Conservation (phyloP, 1,139 yeast genomes). For the Saccharomyces hybrid region DNA sequence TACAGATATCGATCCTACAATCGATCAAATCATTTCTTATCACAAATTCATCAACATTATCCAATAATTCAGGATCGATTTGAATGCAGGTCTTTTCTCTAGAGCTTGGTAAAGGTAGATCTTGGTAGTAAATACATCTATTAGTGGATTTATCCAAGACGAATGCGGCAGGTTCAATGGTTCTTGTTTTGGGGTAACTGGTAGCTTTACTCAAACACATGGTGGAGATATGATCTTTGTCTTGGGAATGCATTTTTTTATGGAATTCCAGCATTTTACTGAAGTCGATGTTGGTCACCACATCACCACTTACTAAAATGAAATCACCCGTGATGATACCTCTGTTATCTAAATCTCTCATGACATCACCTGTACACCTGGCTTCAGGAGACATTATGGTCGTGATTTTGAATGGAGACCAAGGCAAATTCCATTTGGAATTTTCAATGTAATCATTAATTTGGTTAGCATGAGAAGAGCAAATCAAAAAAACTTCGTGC, state of each 20-base stretch:
- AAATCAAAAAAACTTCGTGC: slow-evolving; percentile 80
- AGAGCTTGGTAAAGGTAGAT: slow-evolving; percentile 57
- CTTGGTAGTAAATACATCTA: slow-evolving; percentile 79
- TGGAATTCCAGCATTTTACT: slow-evolving; percentile 67
- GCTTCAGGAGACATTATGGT: slow-evolving; percentile 84
- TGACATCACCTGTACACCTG: slow-evolving; percentile 93
- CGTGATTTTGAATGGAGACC: slow-evolving; percentile 72
- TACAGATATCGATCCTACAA: slow-evolving; percentile 91
- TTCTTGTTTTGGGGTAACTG: slow-evolving; percentile 77
- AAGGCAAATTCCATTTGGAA: slow-evolving; percentile 72
- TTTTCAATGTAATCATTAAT: slow-evolving; percentile 71
- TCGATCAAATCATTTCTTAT: slow-evolving; percentile 90
- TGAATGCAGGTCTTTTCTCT: slow-evolving; percentile 44
- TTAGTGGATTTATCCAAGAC: slow-evolving; percentile 65
- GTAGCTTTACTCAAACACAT: slow-evolving; percentile 86
- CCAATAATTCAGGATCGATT: slow-evolving; percentile 79
- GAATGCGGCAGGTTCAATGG: slow-evolving; percentile 79
- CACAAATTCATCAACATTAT: slow-evolving; percentile 67
- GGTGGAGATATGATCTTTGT: slow-evolving; percentile 86
- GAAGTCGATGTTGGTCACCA: slow-evolving; percentile 83
- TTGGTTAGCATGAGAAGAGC: slow-evolving; percentile 85
- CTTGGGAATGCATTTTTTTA: slow-evolving; percentile 57
- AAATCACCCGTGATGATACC: slow-evolving; percentile 88
- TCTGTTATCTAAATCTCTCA: slow-evolving; percentile 89
- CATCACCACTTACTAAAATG: slow-evolving; percentile 85